A percentile compares a stretch with the other conserved stretches of the same genome.
phyloP scores from a whole-genome alignment of 352 stramenopile species.

The Phytophthora brassicae region DNA sequence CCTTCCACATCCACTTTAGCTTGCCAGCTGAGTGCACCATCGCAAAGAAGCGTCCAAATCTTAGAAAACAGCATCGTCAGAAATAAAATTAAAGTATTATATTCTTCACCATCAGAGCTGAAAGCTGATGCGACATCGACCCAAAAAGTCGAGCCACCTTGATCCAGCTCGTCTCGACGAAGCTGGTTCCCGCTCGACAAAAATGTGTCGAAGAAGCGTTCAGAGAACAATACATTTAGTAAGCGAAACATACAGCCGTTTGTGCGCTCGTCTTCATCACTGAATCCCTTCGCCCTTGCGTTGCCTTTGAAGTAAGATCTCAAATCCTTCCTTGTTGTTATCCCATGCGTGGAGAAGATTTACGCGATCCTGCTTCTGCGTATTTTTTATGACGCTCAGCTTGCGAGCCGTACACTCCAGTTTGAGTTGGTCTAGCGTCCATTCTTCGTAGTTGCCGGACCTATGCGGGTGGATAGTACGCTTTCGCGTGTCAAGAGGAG shows the following conservation, averaged over 20 bases:
- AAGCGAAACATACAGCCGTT: slow-evolving; percentile 9
- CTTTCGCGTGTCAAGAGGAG: too few relatives aligned
- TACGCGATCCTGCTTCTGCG: slow-evolving; percentile 1
- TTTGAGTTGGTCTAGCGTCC: slow-evolving; percentile 9
- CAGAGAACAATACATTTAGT: slow-evolving; percentile 4
- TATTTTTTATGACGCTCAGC: slow-evolving; percentile 4
- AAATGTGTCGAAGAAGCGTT: neutral
- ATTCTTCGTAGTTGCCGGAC: too few relatives aligned
- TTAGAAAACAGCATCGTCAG: slow-evolving; percentile 4
- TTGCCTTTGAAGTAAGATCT: neutral
- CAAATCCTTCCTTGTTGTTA: neutral
- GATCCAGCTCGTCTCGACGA: neutral
- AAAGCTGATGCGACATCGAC: neutral
- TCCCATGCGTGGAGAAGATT: neutral
- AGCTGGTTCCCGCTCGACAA: neutral
- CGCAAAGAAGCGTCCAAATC: neutral
- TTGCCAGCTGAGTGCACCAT: slow-evolving; percentile 6
- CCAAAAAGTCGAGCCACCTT: slow-evolving; percentile 4
- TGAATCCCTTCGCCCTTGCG: neutral
- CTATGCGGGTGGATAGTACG: too few relatives aligned
- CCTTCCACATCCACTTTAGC: slow-evolving; percentile 3
- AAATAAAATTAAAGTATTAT: neutral
- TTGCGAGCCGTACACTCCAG: slow-evolving; percentile 9
- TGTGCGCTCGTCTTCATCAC: neutral
- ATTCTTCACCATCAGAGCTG: too few relatives aligned